These are phyloP conservation scores for Chamaenerion angustifolium DNA, from an alignment of 345 rosid genomes.

Conservation along the genomic window DNA sequence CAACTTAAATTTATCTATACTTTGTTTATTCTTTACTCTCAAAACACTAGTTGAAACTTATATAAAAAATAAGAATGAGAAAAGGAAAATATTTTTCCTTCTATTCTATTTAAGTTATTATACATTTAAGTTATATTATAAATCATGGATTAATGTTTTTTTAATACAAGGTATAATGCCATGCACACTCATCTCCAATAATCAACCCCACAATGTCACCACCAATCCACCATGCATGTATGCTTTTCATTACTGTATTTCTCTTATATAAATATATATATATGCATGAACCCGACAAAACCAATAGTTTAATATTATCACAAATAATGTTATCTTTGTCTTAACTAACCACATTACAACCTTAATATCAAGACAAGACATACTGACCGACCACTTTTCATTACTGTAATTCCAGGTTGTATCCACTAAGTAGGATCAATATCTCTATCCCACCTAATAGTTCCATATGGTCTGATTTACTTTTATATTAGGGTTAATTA, in stretches of 20 bases:
- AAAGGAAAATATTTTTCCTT: no score
- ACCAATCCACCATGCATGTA: not conserved
- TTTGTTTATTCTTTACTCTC: no score
- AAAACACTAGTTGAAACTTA: no score
- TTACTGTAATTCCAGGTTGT: constrained; percentile 1
- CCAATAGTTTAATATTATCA: not conserved
- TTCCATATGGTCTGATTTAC: not conserved
- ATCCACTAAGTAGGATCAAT: not conserved
- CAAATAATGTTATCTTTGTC: not conserved
- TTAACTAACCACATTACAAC: constrained; percentile 3
- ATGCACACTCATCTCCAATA: not conserved
- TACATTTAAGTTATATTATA: no score
- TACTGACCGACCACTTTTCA: not conserved
- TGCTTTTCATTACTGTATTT: not conserved
- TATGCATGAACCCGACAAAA: constrained; percentile 1
- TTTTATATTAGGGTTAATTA: no score
- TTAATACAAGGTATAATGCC: no score
- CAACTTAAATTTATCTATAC: no score
- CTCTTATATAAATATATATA: not conserved
- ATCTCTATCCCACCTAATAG: not conserved
- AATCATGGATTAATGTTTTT: no score
- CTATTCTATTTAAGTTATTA: no score
- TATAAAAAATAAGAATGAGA: no score
- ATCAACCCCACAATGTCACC: not conserved
- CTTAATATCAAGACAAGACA: not conserved